These are phyloP conservation scores for Neoconidiobolus thromboides DNA, from an alignment of 371 early-diverging fungal species.

Conservation along the genomic window DNA sequence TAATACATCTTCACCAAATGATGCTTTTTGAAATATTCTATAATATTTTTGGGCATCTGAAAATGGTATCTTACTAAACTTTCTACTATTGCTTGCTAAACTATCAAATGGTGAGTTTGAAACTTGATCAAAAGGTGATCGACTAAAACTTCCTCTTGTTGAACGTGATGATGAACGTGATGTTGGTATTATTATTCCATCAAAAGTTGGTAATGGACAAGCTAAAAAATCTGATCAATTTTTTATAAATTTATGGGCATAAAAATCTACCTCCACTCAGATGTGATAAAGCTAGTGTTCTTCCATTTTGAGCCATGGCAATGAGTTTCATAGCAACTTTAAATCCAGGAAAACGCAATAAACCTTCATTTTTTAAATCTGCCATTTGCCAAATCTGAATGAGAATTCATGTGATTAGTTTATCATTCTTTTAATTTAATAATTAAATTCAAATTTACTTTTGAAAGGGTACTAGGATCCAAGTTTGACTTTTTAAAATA, in stretches of 20 bases:
- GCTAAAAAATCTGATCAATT: background rate
- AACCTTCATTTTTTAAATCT: constrained; percentile 58
- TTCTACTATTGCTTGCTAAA: background rate
- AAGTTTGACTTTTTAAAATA: constrained; percentile 63
- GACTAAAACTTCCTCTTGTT: background rate
- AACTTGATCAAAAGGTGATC: background rate
- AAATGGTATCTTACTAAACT: background rate
- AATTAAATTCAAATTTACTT: constrained; percentile 22
- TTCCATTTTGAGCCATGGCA: constrained; percentile 63
- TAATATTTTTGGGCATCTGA: constrained; percentile 4
- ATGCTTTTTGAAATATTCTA: constrained; percentile 1
- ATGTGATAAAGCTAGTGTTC: constrained; percentile 22
- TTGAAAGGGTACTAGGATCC: constrained; percentile 33
- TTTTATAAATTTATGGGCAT: background rate
- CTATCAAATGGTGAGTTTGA: constrained; percentile 1
- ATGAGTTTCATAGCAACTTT: constrained; percentile 67
- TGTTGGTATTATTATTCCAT: background rate
- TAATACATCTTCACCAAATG: constrained; percentile 1
- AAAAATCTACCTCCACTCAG: constrained; percentile 20
- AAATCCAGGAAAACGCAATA: constrained; percentile 49
- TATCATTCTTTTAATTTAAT: background rate
- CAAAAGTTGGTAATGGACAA: background rate
- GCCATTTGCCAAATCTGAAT: constrained; percentile 62
- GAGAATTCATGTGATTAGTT: background rate
- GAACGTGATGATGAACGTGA: background rate